Conservation (phyloP, 2,329 filamentous ascomycete species). For the Lasiodiplodia theobromae region DNA sequence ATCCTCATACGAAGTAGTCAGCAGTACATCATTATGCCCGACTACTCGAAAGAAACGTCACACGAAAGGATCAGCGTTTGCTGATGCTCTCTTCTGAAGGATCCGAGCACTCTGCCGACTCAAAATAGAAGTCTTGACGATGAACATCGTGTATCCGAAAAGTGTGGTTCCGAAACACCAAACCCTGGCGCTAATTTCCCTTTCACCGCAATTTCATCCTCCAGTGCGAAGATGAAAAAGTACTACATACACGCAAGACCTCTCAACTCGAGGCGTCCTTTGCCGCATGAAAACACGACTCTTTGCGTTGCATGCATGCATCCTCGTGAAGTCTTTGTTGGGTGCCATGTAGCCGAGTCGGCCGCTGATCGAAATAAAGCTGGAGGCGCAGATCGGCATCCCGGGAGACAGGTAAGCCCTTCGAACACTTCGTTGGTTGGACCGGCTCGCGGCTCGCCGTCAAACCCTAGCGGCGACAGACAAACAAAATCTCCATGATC, state of each 20-base stretch:
- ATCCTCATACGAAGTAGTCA: neutral
- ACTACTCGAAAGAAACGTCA: neutral
- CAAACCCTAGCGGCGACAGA: neutral
- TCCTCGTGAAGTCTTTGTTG: neutral
- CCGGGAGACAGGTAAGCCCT: slow-evolving; percentile 3
- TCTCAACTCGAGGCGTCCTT: neutral
- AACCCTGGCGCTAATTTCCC: neutral
- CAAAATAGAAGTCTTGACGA: neutral
- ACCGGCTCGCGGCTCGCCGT: slow-evolving; percentile 5
- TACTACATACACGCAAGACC: neutral
- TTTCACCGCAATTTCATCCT: neutral
- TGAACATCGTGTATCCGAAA: neutral
- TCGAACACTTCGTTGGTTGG: neutral
- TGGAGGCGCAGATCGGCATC: slow-evolving; percentile 6
- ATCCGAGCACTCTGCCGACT: neutral
- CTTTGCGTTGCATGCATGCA: neutral
- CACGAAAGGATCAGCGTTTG: neutral
- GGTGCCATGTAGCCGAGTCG: neutral
- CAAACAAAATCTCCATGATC: neutral
- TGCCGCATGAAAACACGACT: neutral
- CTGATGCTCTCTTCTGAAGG: neutral
- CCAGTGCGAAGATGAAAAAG: neutral
- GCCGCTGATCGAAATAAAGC: slow-evolving; percentile 22
- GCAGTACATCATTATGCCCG: neutral
- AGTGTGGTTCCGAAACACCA: neutral